Conservation (phyloP, 768 basidiomycete species). For the Hirschioporus abietinus region DNA sequence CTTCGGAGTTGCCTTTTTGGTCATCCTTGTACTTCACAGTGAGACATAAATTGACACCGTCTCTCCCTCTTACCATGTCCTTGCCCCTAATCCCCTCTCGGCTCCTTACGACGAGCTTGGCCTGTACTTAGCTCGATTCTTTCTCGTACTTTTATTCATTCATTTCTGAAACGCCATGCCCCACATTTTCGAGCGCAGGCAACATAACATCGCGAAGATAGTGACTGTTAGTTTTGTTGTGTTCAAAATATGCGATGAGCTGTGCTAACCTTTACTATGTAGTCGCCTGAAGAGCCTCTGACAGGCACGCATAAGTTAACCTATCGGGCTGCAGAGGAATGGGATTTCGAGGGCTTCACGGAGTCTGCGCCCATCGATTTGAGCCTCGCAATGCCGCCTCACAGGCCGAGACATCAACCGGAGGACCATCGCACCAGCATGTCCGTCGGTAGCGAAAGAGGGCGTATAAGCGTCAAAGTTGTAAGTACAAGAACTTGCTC, state of each 20-base stretch:
- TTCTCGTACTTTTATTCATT: neutral
- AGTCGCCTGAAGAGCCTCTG: slow-evolving; percentile 24
- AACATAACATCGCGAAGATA: neutral
- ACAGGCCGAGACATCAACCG: slow-evolving; percentile 71
- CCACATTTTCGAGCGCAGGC: slow-evolving; percentile 1
- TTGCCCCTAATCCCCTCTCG: neutral
- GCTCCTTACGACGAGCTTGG: neutral
- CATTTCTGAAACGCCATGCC: neutral
- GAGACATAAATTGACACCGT: neutral
- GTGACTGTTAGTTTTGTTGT: neutral
- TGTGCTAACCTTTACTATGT: slow-evolving; percentile 6
- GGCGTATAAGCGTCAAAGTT: slow-evolving; percentile 64
- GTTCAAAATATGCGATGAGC: no score
- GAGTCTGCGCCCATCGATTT: slow-evolving; percentile 51
- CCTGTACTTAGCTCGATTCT: neutral
- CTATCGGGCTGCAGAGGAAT: slow-evolving; percentile 53
- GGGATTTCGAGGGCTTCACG: slow-evolving; percentile 61
- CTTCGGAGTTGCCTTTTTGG: neutral
- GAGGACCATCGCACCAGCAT: slow-evolving; percentile 67
- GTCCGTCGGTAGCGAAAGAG: slow-evolving; percentile 48
- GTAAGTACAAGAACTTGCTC: slow-evolving; percentile 37
- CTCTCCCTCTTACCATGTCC: neutral
- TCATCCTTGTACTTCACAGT: neutral
- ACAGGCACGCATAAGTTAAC: slow-evolving; percentile 58
- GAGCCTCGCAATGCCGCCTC: slow-evolving; percentile 69